Evolutionary conservation across 352 stramenopile species (phyloP).

Genomic region (Phytopythium oedochilum): DNA sequence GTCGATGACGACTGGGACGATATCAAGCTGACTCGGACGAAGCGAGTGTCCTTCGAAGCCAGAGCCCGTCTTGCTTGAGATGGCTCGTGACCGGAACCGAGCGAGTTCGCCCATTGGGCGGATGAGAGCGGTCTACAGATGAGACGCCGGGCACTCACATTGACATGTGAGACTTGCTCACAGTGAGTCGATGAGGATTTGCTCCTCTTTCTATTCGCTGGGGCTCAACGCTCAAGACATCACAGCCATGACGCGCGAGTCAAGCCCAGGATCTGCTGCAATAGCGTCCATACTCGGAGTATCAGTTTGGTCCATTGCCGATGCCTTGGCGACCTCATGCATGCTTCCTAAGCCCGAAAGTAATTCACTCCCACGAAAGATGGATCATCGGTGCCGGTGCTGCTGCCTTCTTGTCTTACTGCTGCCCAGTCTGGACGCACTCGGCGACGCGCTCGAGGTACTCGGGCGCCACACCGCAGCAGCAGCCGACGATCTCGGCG

Average conservation of each 20-base stretch:
- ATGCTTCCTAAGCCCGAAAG: too few relatives aligned
- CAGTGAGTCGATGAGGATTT: not conserved
- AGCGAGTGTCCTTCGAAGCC: too few relatives aligned
- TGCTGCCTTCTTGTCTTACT: too few relatives aligned
- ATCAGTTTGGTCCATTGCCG: not conserved
- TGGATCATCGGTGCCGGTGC: too few relatives aligned
- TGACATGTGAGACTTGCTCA: too few relatives aligned
- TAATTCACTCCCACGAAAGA: not conserved
- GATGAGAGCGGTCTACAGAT: not conserved
- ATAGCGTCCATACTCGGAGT: not conserved
- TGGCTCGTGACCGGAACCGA: not conserved
- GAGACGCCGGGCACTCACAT: not conserved
- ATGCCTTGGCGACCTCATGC: not conserved
- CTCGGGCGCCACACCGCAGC: constrained; percentile 82
- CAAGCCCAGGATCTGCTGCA: not conserved
- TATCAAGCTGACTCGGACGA: too few relatives aligned
- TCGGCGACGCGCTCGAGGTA: constrained; percentile 59
- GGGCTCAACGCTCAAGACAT: not conserved
- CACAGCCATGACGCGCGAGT: too few relatives aligned
- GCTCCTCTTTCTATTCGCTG: not conserved
- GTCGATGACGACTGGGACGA: not conserved
- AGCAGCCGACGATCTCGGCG: constrained; percentile 83
- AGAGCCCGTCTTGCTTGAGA: too few relatives aligned
- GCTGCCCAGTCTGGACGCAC: not conserved
- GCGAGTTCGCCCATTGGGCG: not conserved